Evolutionary conservation across 1,284 basidiomycete species (phyloP).

Genomic region (Tylopilus sp.): DNA sequence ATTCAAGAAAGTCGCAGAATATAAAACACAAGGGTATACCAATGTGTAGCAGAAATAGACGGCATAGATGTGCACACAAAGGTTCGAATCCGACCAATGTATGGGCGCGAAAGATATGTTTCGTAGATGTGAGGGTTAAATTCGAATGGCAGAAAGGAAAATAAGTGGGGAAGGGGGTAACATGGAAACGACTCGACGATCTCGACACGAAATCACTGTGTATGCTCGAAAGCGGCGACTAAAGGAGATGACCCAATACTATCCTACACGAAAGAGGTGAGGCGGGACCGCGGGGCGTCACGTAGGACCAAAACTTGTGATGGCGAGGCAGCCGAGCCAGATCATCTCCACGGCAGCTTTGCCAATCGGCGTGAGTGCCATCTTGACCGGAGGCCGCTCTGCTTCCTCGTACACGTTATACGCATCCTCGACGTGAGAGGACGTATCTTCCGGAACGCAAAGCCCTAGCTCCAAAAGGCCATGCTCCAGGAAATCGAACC

Average conservation of each 20-base stretch:
- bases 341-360: constrained; percentile 75
- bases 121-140: constrained; percentile 10
- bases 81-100: constrained; percentile 27
- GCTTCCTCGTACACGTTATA: constrained; percentile 38
- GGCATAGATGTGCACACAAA: constrained; percentile 20
- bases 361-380: constrained; percentile 60
- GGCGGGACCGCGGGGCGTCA: constrained; percentile 8
- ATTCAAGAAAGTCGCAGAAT: constrained; percentile 10
- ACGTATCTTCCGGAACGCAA: constrained; percentile 34
- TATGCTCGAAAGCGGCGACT: constrained; percentile 2
- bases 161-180: constrained; percentile 3
- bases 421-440: constrained; percentile 11
- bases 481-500: constrained; percentile 65
- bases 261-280: constrained; percentile 13
- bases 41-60: neutral
- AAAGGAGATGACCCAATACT: constrained; percentile 3
- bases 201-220: constrained; percentile 2
- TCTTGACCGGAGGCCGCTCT: constrained; percentile 28
- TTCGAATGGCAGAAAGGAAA: neutral
- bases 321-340: constrained; percentile 72
- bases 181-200: neutral
- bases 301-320: constrained; percentile 56
- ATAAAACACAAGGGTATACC: constrained; percentile 16
- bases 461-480: constrained; percentile 65
- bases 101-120: constrained; percentile 9